Percentiles rank a stretch among this genome's conserved stretches.
These are phyloP conservation scores for Solanum hybrid DNA, from an alignment of 305 asterid species.

Conservation along the genomic window DNA sequence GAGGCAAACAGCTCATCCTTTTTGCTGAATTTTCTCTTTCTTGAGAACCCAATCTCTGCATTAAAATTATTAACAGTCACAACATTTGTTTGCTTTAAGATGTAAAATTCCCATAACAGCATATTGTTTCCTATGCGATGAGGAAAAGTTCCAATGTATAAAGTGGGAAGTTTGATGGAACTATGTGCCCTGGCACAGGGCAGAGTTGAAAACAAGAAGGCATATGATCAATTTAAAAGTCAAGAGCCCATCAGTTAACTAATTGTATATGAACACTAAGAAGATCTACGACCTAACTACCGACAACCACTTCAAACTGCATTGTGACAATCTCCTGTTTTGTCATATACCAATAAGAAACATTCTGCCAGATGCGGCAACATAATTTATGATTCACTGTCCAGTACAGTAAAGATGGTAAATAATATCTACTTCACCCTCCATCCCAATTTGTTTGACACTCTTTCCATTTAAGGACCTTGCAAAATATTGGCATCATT, in stretches of 20 bases:
- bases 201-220: background rate
- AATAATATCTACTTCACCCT: background rate
- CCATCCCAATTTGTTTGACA: background rate
- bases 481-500: background rate
- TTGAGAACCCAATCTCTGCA: slow-evolving; percentile 65
- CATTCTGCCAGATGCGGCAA: background rate
- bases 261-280: background rate
- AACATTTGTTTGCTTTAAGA: background rate
- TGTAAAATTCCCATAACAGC: background rate
- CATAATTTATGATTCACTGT: background rate
- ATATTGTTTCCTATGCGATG: background rate
- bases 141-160: background rate
- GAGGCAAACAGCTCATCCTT: slow-evolving; percentile 54
- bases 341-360: background rate
- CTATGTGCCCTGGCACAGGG: background rate
- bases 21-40: slow-evolving; percentile 71
- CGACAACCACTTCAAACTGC: background rate
- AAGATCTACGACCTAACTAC: background rate
- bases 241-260: background rate
- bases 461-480: background rate
- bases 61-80: background rate
- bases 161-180: background rate
- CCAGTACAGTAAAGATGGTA: background rate
- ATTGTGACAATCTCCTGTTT: background rate
- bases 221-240: background rate